Evolutionary conservation across 2,329 filamentous ascomycete species (phyloP).

Genomic region (Pestalotiopsis sp.): DNA sequence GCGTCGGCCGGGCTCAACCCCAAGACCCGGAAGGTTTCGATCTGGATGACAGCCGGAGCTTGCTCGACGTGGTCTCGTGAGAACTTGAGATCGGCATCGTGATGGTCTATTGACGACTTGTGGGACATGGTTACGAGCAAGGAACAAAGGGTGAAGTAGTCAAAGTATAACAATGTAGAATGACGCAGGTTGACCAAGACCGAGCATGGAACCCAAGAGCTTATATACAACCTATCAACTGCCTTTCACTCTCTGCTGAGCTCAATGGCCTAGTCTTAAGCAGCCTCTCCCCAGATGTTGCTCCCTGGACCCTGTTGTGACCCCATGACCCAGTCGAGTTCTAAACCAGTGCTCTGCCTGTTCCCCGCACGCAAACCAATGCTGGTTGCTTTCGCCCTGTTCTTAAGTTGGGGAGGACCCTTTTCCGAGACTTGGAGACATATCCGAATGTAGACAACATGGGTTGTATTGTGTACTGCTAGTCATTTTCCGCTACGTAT

Average conservation of each 20-base stretch:
- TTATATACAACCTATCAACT: not conserved
- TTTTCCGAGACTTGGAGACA: not conserved
- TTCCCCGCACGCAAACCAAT: not conserved
- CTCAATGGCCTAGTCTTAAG: not conserved
- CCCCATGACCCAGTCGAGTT: not conserved
- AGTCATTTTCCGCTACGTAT: not conserved
- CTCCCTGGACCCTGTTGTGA: not conserved
- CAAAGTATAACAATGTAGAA: not conserved
- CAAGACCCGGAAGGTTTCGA: constrained; percentile 32
- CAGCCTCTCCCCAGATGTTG: not conserved
- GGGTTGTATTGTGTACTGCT: not conserved
- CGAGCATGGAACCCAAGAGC: not conserved
- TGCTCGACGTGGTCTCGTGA: constrained; percentile 20
- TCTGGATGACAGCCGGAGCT: constrained; percentile 20
- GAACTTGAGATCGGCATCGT: constrained; percentile 20
- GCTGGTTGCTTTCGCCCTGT: not conserved
- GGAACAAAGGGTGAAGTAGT: not conserved
- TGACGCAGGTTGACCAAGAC: not conserved
- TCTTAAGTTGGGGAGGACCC: not conserved
- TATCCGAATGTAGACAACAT: not conserved
- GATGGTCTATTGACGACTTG: constrained; percentile 5
- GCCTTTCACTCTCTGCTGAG: not conserved
- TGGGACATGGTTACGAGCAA: not conserved
- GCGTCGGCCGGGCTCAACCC: constrained; percentile 30
- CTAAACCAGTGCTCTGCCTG: not conserved